These are phyloP conservation scores for Spathaspora passalidarum DNA, from an alignment of 805 yeast genomes.

Conservation along the genomic window DNA sequence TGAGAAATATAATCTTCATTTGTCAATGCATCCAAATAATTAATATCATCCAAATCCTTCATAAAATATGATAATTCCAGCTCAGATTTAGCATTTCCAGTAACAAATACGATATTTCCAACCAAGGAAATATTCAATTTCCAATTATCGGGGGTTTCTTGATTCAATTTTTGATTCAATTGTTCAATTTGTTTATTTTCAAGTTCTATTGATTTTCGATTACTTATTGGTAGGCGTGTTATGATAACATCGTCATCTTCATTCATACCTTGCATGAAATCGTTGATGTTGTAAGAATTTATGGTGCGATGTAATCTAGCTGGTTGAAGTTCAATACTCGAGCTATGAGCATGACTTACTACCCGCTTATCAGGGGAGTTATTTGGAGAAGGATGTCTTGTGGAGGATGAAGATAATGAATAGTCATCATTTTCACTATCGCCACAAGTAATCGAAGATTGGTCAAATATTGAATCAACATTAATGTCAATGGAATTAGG, in stretches of 20 bases:
- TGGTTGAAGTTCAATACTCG: neutral
- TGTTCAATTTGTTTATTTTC: constrained; percentile 16
- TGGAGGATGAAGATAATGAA: constrained; percentile 3
- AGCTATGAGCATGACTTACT: neutral
- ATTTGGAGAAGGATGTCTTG: neutral
- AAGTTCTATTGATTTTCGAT: constrained; percentile 19
- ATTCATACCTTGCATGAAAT: constrained; percentile 13
- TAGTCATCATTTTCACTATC: constrained; percentile 14
- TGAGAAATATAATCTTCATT: constrained; percentile 10
- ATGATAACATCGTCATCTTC: constrained; percentile 7
- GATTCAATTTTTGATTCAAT: constrained; percentile 11
- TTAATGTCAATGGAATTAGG: neutral
- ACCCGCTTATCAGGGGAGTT: neutral
- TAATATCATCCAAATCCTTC: constrained; percentile 10
- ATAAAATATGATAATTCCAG: neutral
- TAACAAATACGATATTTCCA: constrained; percentile 19
- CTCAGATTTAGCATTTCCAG: constrained; percentile 6
- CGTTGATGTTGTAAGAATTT: constrained; percentile 15
- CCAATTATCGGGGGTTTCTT: constrained; percentile 1
- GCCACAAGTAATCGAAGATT: constrained; percentile 15
- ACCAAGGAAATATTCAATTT: constrained; percentile 15
- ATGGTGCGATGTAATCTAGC: constrained; percentile 13
- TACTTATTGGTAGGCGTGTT: constrained; percentile 11
- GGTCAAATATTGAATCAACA: constrained; percentile 10
- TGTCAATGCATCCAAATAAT: constrained; percentile 11